Evolutionary conservation across 495 filamentous ascomycete species (phyloP), one percentile per base, ranked within the genome.

Genomic region (Echria macrotheca): DNA sequence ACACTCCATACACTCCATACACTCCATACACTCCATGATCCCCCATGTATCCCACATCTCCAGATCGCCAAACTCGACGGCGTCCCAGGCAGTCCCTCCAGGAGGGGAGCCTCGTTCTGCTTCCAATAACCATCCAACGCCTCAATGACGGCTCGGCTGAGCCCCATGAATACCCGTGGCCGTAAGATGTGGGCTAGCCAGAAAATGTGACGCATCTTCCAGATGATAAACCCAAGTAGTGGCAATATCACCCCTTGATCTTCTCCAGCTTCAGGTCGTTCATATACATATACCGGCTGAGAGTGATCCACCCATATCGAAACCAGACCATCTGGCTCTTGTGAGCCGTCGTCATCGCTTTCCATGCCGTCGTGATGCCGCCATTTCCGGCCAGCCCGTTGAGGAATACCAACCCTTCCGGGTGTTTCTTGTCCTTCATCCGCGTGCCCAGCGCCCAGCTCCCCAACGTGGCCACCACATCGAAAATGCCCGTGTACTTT

Each of bases 291-390:
- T 97, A 98, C 50, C 93, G 73, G 50, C 89, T 89, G 47, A 95
- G 56, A 4, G 77, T 74, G 58, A 98, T 94, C 93, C 93, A 98
- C 0, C 89, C 90, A 82, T 89, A 97, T 8, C 93, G 79, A 61
- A 97, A 98, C 93, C 93, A 98, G 29, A 85, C 76, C 93, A 98
- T 98, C 77, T 98, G 93, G 67, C 91, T 96, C 72, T 79, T 72
- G 69, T 98, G 93, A 8, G 82, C 89, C 39, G 75, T 71, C 0
- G 84, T 85, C 93, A 98, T 98, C 14, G 93, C 93, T 36, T 68
- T 72, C 71, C 88, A 83, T 36, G 87, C 93, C 21, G 64, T 58
- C 0, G 54, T 60, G 51, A 69, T 78, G 61, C 83, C 66, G 61
- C 84, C 59, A 73, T 57, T 32, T 71, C 76, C 67, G 0, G 54